Percentiles rank a stretch among this genome's conserved stretches.
Conservation (phyloP, 768 basidiomycete species). For the Pholiota microspora region DNA sequence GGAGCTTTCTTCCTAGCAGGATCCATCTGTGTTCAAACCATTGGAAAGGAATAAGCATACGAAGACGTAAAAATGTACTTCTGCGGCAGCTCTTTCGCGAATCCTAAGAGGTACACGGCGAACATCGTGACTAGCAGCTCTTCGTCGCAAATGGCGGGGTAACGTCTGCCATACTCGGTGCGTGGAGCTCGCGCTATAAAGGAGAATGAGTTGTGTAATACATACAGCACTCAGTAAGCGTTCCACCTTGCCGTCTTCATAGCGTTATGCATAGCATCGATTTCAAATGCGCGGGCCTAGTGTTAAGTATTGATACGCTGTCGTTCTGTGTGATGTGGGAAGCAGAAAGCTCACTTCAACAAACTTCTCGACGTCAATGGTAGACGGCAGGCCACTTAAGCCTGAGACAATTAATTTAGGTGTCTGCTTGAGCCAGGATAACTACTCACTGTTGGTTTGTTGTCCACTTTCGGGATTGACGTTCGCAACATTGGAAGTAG, state of each 20-base stretch:
- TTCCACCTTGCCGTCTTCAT: slow-evolving; percentile 77
- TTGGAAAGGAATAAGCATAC: neutral
- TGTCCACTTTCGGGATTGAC: slow-evolving; percentile 30
- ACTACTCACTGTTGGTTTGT: neutral
- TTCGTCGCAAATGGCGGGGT: slow-evolving; percentile 84
- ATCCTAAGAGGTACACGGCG: slow-evolving; percentile 86
- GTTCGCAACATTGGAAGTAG: slow-evolving; percentile 16
- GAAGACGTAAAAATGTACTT: slow-evolving; percentile 48
- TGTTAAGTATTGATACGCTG: neutral
- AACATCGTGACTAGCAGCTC: slow-evolving; percentile 94
- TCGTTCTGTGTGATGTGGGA: neutral
- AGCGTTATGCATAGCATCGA: slow-evolving; percentile 83
- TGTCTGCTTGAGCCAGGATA: neutral
- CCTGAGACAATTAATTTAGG: slow-evolving; percentile 32
- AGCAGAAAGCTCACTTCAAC: slow-evolving; percentile 67
- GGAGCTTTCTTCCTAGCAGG: slow-evolving; percentile 34
- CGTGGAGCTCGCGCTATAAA: slow-evolving; percentile 59
- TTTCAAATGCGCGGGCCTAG: slow-evolving; percentile 88
- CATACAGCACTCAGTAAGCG: neutral
- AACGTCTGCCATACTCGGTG: slow-evolving; percentile 91
- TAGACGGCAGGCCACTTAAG: slow-evolving; percentile 59
- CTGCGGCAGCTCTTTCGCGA: slow-evolving; percentile 75
- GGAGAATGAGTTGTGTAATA: neutral
- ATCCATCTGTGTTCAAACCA: slow-evolving; percentile 42
- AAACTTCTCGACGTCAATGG: slow-evolving; percentile 88